Evolutionary conservation across 768 basidiomycete species (phyloP).

Genomic region (Pleurotus pulmonarius): DNA sequence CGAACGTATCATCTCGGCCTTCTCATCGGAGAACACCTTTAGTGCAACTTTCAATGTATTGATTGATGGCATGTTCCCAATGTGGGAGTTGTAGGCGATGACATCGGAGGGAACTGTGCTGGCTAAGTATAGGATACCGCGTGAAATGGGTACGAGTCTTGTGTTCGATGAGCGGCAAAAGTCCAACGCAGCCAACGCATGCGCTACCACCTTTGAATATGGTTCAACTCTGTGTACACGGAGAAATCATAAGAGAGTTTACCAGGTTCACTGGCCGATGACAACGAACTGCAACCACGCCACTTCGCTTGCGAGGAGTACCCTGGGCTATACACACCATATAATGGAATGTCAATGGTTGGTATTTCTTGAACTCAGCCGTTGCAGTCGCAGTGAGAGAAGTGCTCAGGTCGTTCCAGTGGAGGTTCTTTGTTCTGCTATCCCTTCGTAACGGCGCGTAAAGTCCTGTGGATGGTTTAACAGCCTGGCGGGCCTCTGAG

Average conservation of each 20-base stretch:
- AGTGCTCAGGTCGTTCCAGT: too few species aligned
- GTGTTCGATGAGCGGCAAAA: slow-evolving; percentile 14
- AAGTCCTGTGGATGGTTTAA: background rate
- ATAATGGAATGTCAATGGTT: slow-evolving; percentile 5
- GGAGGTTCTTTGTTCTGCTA: too few species aligned
- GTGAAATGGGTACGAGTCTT: slow-evolving; percentile 15
- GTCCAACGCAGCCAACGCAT: slow-evolving; percentile 14
- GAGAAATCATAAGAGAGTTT: too few species aligned
- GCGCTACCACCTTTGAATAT: slow-evolving; percentile 9
- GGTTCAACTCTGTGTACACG: background rate
- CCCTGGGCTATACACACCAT: slow-evolving; percentile 1
- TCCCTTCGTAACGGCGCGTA: too few species aligned
- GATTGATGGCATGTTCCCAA: background rate
- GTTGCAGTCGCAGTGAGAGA: background rate
- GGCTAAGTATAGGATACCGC: slow-evolving; percentile 14
- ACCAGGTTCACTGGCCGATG: too few species aligned
- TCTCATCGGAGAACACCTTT: too few species aligned
- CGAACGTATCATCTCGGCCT: too few species aligned
- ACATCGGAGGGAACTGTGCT: slow-evolving; percentile 13
- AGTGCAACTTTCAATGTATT: too few species aligned
- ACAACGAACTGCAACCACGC: too few species aligned
- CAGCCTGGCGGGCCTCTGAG: slow-evolving; percentile 15
- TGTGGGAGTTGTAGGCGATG: slow-evolving; percentile 11
- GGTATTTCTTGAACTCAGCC: slow-evolving; percentile 2
- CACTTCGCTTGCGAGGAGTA: background rate